Base-by-base conservation (phyloP, 768 basidiomycete species). In the Psilocybe cubensis region DNA sequence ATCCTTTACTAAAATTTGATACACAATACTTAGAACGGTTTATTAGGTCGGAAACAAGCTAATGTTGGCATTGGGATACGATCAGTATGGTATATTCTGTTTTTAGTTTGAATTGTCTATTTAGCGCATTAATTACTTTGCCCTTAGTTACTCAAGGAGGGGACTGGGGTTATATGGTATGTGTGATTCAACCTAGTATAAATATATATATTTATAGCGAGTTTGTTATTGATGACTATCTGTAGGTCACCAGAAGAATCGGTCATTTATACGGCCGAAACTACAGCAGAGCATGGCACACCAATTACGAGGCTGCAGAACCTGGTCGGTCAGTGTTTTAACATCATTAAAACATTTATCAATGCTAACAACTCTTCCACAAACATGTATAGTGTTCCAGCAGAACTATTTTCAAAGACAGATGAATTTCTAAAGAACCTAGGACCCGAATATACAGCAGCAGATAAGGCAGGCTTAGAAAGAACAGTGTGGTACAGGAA, bases 251-350 rank as follows among this genome's bases (percentile, higher is more conserved):
- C 5, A 57, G 58, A n/a, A 60, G 56, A 20, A 68, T 72, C 4
- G 71, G 72, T 6, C 46, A 56, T 7, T 21, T 58, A 5, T 74
- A 74, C 46, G 73, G 72, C 6, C 59, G 57, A 24, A 76, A 74
- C 31, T 67, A 81, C 50, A 64, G 64, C 65, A 84, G 81, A 65
- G 82, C 78, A 1, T 83, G 77, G 75, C 84, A 84, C 60, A 78
- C 79, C 2, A 85, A 83, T 56, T 56, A 74, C 18, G 51, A 52
- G 12, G 38, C 31, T 14, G 20, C 50, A 29, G n/a, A 45, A 46
- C 25, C 28, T 35, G 33, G 33, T 18, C 46, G 33, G 60, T 28
- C 42, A 51, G 42, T 51, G 3, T 28, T 44, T 18, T 23, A 33
- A 28, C 31, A 14, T 41, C 38, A 40, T 1, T 27, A 3, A 27